Base-by-base conservation (phyloP, 2,329 filamentous ascomycete species). In the Pestalotiopsis sp. region DNA sequence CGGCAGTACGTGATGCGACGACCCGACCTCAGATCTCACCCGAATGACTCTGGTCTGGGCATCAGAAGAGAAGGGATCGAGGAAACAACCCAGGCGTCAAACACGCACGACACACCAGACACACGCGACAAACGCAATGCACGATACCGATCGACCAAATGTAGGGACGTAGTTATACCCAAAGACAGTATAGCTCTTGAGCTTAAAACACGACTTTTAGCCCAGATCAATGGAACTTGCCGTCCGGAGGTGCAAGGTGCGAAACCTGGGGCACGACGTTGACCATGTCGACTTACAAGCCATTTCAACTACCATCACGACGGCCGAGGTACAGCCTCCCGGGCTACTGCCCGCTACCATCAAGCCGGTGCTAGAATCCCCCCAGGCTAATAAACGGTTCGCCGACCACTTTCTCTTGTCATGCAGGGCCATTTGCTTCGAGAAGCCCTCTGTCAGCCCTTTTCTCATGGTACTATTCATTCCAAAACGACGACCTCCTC, bases 141-240 rank as follows among this genome's bases (percentile, higher is more conserved):
- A 62, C 31, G 59, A 62, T 39, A 14, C 31, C 25, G 31, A 62
- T 36, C n/a, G n/a, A 12, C n/a, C 59, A 39, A 20, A 36, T 23
- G 31, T 20, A 49, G 23, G 61, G 25, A 64, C 61, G 61, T 49
- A 64, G 61, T 49, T 36, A 45, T 64, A 20, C 23, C 39, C 39
- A 49, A 64, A 64, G n/a, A 23, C 39, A 64, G 61, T 64, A 45
- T 49, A 64, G 61, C 39, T 31, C n/a, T 39, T 41, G 59, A 62
- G n/a, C 59, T 59, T 59, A 27, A 59, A 36, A 59, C 23, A 14
- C 14, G 23, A 59, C 20, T 52, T 20, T 17, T 52, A 20, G 45
- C 23, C 45, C 45, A 20, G 57, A 59, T 27, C 17, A 13, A 62
- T 62, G 59, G 59, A 36, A 62, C 31, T 38, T 62, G 27, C 31